Evolutionary conservation across 176 grass and related monocot species (phyloP), one percentile per base, ranked within the genome.

Genomic region (Typha latifolia): DNA sequence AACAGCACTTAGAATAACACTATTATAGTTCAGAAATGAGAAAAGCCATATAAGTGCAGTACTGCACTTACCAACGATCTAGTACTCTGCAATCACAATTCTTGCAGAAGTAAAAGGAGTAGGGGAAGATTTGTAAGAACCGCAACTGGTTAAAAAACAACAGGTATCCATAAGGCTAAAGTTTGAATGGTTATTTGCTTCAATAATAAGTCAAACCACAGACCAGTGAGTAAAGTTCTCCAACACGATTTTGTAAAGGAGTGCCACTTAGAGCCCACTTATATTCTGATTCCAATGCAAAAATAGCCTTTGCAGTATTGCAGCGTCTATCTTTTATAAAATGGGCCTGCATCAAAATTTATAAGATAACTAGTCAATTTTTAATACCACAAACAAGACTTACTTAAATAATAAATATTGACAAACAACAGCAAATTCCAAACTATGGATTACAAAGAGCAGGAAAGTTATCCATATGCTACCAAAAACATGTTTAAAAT

Each of bases 261-360:
- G 94, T 97, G n/a, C 94, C 94, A 78, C 94, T 97, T 57, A 97
- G 70, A 52, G 94, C 94, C 94, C 94, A 97, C 79, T 84, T 97
- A 80, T 86, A 92, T 62, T 78, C 80, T 0, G 89, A 91, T 63
- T 92, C 78, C 43, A 97, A 74, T 48, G 59, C 81, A 84, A 97
- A 97, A 84, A 97, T 51, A 65, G 94, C 94, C 80, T 48, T 89
- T 26, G 94, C 88, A 76, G 94, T 97, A 77, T 92, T 97, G 59
- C 55, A 80, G 20, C 78, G 85, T 48, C 89, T 89, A 59, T 97
- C 94, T 76, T 97, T 97, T 77, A 97, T 92, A 51, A 79, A 92
- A 82, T 97, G 88, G 5, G 94, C 94, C 94, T 97, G 75, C 48
- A 82, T 47, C 14, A 14, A 15, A 74, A 74, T 26, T 6, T 23